A percentile compares a stretch with the other conserved stretches of the same genome.
These are phyloP conservation scores for Eucalyptus marginata DNA, from an alignment of 345 rosid genomes.

Conservation along the genomic window DNA sequence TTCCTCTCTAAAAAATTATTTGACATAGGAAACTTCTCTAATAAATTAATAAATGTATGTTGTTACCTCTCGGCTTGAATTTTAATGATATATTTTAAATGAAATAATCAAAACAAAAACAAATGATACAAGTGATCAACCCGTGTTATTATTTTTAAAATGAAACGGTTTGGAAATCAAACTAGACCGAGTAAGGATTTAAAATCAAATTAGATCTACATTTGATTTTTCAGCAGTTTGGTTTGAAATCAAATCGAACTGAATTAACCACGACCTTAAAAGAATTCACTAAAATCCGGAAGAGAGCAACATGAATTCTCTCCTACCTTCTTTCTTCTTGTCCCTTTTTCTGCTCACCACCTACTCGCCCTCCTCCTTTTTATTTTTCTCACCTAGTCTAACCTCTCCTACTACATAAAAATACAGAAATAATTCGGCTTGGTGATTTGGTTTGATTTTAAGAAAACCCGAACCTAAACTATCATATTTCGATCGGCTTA, in stretches of 20 bases:
- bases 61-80: not conserved
- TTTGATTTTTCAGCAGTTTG: not conserved
- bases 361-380: not conserved
- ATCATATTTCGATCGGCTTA: not conserved
- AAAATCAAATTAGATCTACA: no score
- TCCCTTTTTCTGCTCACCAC: not conserved
- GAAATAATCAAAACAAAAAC: not conserved
- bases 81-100: not conserved
- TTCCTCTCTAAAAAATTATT: not conserved
- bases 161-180: fast-evolving
- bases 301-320: not conserved
- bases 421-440: not conserved
- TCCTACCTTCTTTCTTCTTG: not conserved
- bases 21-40: not conserved
- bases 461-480: not conserved
- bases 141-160: fast-evolving
- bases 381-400: not conserved
- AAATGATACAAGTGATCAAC: not conserved
- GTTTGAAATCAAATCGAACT: not conserved
- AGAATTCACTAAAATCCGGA: not conserved
- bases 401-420: not conserved
- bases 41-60: not conserved
- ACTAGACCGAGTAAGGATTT: no score
- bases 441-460: not conserved
- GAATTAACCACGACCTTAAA: no score